Base-by-base conservation (phyloP, 441 rosid species). In the Heliophila coronopifolia region DNA sequence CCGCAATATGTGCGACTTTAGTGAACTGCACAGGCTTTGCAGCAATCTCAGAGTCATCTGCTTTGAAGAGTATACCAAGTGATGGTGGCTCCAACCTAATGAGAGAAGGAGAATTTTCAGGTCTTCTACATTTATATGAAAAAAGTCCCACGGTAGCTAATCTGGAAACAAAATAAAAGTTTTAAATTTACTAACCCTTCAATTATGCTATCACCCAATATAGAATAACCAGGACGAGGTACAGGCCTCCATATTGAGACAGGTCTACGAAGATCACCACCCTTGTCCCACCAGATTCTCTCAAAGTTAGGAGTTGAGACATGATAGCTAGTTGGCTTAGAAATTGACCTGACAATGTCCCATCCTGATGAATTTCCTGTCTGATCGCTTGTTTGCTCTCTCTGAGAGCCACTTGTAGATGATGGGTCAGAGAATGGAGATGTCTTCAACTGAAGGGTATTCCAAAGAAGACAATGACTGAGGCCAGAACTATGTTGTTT, bases 281-380 rank as follows among this genome's bases (percentile, higher is more conserved):
- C 99, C 68, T 80, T 86, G 77, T 90, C 96, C 95, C 94, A 86
- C 99, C 99, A 94, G 50, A 94, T 74, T 75, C 98, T 86, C 80
- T 90, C 96, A 59, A 94, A 94, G 66, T 86, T 81, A 53, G 94
- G 84, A 45, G 94, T 86, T 32, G 98, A 81, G 58, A 83, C 50
- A 54, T 73, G 86, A 61, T 59, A 77, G 55, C 72, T 77, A 50
- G 77, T 73, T 66, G 83, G 72, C 74, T 71, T 84, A 15, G 95
- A 78, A 69, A 90, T 73, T 46, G 99, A 79, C 62, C 96, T 72
- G 38, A 86, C 43, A 59, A 77, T 58, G 53, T 94, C 95, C 97
- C 95, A 90, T 53, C 90, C 88, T 49, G 98, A 86, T 54, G 91
- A 77, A 70, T 38, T 72, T 61, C 71, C 80, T 55, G 60, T 57